Conservation (phyloP, 2,329 filamentous ascomycete genomes). For the Cytospora schulzeri region DNA sequence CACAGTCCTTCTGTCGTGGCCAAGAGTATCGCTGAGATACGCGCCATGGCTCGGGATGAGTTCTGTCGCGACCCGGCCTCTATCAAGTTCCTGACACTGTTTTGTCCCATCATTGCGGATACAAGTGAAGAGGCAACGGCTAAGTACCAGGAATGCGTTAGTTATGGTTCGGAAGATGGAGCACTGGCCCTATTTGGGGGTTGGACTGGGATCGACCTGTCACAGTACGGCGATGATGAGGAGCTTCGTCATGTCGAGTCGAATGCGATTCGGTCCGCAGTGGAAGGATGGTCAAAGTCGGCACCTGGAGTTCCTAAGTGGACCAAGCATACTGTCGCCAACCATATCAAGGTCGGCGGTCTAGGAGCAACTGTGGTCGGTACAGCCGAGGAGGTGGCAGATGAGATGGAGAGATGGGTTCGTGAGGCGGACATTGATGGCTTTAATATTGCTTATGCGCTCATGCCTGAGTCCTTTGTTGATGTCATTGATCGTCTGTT, state of each 20-base stretch:
- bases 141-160: slow-evolving; percentile 57
- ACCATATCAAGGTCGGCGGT: slow-evolving; percentile 31
- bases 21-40: slow-evolving; percentile 59
- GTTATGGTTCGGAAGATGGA: slow-evolving; percentile 61
- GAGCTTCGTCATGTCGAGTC: slow-evolving; percentile 64
- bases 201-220: slow-evolving; percentile 67
- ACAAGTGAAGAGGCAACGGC: slow-evolving; percentile 61
- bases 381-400: slow-evolving; percentile 23
- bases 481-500: slow-evolving; percentile 67
- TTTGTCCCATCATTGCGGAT: slow-evolving; percentile 61
- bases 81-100: slow-evolving; percentile 63
- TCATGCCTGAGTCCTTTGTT: slow-evolving; percentile 69
- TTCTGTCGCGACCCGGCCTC: slow-evolving; percentile 54
- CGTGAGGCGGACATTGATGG: slow-evolving; percentile 25
- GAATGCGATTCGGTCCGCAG: slow-evolving; percentile 59
- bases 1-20: slow-evolving; percentile 58
- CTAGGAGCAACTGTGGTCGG: slow-evolving; percentile 26
- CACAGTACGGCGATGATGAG: slow-evolving; percentile 62
- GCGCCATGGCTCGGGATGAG: slow-evolving; percentile 49
- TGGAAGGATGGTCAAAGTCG: slow-evolving; percentile 48
- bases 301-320: slow-evolving; percentile 30
- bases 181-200: slow-evolving; percentile 66
- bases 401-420: slow-evolving; percentile 28
- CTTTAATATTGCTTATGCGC: slow-evolving; percentile 54
- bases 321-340: slow-evolving; percentile 30